Percentiles rank a stretch among this genome's conserved stretches.
Evolutionary conservation across 2,329 filamentous ascomycete species (phyloP).

Genomic region (Leptosphaerulina australis): DNA sequence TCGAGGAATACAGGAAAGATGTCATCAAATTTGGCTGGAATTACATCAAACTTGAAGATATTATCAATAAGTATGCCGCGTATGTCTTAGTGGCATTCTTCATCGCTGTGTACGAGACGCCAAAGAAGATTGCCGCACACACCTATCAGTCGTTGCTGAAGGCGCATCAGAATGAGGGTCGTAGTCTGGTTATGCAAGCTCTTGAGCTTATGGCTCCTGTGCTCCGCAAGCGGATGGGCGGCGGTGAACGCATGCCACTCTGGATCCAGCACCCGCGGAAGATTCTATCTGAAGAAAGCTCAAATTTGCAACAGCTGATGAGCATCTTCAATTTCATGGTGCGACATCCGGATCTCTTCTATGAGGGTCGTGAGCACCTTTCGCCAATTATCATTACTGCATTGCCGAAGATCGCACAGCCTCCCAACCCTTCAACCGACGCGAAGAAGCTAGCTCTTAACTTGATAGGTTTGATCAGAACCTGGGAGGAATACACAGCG

Average conservation of each 20-base stretch:
- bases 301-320: conserved; percentile 93
- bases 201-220: conserved; percentile 95
- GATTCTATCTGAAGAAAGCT: conserved; percentile 90
- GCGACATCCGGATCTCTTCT: conserved; percentile 89
- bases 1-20: conserved; percentile 93
- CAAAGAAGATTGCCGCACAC: conserved; percentile 91
- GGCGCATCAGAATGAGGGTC: conserved; percentile 93
- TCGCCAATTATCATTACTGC: conserved; percentile 86
- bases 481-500: conserved; percentile 87
- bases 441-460: conserved; percentile 90
- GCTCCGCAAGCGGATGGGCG: conserved; percentile 79
- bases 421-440: conserved; percentile 85
- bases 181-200: conserved; percentile 89
- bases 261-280: conserved; percentile 92
- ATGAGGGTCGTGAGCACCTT: conserved; percentile 91
- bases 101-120: conserved; percentile 95
- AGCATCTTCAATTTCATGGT: conserved; percentile 98
- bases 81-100: conserved; percentile 98
- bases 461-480: conserved; percentile 87
- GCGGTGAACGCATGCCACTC: conserved; percentile 74
- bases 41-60: conserved; percentile 92
- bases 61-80: conserved; percentile 98
- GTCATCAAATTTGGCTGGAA: conserved; percentile 99
- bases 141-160: conserved; percentile 91
- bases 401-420: conserved; percentile 82